Evolutionary conservation across 257 asterid genomes (phyloP).

Genomic region (Primulina eburnea): DNA sequence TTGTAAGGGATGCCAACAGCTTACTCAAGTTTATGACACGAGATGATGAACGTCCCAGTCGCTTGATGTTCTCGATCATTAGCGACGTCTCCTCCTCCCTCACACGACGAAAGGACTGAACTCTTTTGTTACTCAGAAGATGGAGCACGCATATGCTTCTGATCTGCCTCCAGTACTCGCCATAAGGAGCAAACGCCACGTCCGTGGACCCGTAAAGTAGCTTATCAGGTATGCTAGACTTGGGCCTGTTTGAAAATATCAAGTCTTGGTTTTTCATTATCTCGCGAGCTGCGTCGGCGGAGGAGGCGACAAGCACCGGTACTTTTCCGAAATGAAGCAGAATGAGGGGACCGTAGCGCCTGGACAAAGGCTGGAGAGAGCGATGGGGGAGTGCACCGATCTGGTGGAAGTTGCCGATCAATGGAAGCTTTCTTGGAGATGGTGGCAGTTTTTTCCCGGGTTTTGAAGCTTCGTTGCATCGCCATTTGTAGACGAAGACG

Average conservation of each 20-base stretch:
- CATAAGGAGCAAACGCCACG: slow-evolving; percentile 42
- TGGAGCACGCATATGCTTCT: slow-evolving; percentile 40
- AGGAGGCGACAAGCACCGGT: slow-evolving; percentile 41
- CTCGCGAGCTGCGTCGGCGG: slow-evolving; percentile 34
- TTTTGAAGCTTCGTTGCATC: slow-evolving; percentile 5
- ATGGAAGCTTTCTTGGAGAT: slow-evolving; percentile 44
- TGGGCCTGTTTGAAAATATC: slow-evolving; percentile 47
- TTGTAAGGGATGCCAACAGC: slow-evolving; percentile 33
- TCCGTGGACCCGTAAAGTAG: slow-evolving; percentile 44
- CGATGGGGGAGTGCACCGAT: slow-evolving; percentile 41
- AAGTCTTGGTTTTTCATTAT: slow-evolving; percentile 46
- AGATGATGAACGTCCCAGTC: slow-evolving; percentile 12
- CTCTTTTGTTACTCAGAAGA: slow-evolving; percentile 39
- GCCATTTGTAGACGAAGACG: slow-evolving; percentile 23
- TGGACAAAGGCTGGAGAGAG: slow-evolving; percentile 33
- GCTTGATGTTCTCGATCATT: slow-evolving; percentile 32
- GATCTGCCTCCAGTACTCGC: slow-evolving; percentile 48
- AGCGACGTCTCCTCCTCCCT: slow-evolving; percentile 38
- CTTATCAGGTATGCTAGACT: slow-evolving; percentile 35
- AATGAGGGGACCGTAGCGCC: slow-evolving; percentile 42
- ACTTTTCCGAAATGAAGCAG: slow-evolving; percentile 41
- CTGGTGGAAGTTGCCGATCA: slow-evolving; percentile 44
- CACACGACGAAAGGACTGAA: slow-evolving; percentile 39
- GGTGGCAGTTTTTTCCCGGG: slow-evolving; percentile 30
- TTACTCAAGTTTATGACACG: slow-evolving; percentile 35